Evolutionary conservation across 768 basidiomycete genomes (phyloP).

Genomic region (Hericium erinaceus): DNA sequence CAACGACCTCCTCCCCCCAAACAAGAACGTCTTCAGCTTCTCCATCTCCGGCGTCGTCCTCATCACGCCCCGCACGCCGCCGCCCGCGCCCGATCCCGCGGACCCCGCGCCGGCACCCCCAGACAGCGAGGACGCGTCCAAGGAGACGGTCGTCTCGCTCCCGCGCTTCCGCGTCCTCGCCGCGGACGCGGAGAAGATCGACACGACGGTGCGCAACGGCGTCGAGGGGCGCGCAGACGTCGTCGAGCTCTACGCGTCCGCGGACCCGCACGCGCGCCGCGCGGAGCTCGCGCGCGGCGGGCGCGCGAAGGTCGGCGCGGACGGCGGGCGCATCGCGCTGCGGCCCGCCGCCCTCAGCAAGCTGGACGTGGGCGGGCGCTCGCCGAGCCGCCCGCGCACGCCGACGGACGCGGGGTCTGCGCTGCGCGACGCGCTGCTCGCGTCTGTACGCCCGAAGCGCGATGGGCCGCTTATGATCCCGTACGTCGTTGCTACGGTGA

Average conservation of each 20-base stretch:
- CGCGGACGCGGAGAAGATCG: slow-evolving; percentile 51
- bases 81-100: slow-evolving; percentile 18
- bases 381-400: slow-evolving; percentile 17
- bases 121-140: slow-evolving; percentile 20
- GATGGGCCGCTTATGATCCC: slow-evolving; percentile 57
- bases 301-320: slow-evolving; percentile 50
- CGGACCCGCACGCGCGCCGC: slow-evolving; percentile 53
- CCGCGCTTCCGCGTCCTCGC: slow-evolving; percentile 65
- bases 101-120: slow-evolving; percentile 7
- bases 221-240: slow-evolving; percentile 29
- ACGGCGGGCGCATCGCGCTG: slow-evolving; percentile 49
- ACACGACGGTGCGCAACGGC: slow-evolving; percentile 54
- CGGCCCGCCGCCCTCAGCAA: slow-evolving; percentile 26
- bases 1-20: slow-evolving; percentile 61
- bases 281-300: slow-evolving; percentile 54
- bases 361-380: slow-evolving; percentile 12
- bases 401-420: slow-evolving; percentile 17
- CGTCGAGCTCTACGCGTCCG: slow-evolving; percentile 55
- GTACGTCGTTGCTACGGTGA: slow-evolving; percentile 44
- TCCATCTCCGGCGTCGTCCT: slow-evolving; percentile 57
- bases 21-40: slow-evolving; percentile 58
- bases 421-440: slow-evolving; percentile 17
- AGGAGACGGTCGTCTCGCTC: slow-evolving; percentile 45
- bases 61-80: slow-evolving; percentile 35
- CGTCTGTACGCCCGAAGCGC: slow-evolving; percentile 30